Percentiles rank a stretch among this genome's conserved stretches.
Conservation (phyloP, 1,284 basidiomycete genomes). For the Moesziomyces antarcticus region DNA sequence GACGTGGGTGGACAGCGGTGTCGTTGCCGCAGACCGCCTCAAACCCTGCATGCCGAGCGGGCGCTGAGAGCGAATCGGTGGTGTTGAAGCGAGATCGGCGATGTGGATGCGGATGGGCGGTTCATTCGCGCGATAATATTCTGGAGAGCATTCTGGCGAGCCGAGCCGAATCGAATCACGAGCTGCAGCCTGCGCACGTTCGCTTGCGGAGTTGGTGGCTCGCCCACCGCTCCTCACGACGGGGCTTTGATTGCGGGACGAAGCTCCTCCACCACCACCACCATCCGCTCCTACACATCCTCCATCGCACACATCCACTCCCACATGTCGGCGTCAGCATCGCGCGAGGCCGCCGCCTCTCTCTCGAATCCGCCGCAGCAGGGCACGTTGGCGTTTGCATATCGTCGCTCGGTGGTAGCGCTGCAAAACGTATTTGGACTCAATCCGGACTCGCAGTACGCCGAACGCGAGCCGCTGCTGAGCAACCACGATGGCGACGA, state of each 20-base stretch:
- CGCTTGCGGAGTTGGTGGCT: too few species aligned
- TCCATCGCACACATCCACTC: background rate
- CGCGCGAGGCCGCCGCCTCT: slow-evolving; percentile 29
- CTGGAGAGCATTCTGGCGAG: background rate
- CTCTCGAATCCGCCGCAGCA: slow-evolving; percentile 45
- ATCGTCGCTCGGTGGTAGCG: slow-evolving; percentile 54
- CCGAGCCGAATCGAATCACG: slow-evolving; percentile 1
- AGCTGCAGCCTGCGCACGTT: background rate
- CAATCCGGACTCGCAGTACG: slow-evolving; percentile 39
- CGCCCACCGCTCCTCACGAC: too few species aligned
- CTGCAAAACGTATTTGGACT: slow-evolving; percentile 54
- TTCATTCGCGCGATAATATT: too few species aligned
- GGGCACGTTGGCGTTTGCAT: slow-evolving; percentile 54
- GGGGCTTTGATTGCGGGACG: too few species aligned
- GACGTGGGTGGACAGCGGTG: too few species aligned
- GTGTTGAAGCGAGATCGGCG: too few species aligned
- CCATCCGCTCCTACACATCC: background rate
- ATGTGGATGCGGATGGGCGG: too few species aligned
- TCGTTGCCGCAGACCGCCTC: too few species aligned
- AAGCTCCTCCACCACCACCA: background rate
- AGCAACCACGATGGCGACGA: slow-evolving; percentile 9
- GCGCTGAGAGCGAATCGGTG: too few species aligned
- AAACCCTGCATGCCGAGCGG: too few species aligned
- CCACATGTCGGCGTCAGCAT: slow-evolving; percentile 23
- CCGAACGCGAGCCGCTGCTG: slow-evolving; percentile 54